These are phyloP conservation scores for Ormosia emarginata DNA, from an alignment of 306 rosid species.

Conservation along the genomic window DNA sequence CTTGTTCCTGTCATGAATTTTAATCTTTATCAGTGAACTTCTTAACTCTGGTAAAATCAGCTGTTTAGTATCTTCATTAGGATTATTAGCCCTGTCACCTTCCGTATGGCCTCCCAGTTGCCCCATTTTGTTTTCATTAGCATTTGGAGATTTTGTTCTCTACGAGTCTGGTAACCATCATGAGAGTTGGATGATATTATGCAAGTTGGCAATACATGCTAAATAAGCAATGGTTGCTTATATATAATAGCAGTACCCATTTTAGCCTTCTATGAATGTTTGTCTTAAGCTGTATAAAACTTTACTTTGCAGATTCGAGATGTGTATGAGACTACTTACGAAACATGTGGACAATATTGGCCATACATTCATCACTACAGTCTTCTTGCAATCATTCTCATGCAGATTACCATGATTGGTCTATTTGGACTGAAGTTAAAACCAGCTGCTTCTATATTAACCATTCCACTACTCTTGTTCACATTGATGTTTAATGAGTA, in stretches of 20 bases:
- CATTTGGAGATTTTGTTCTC: not conserved
- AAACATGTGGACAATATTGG: conserved; percentile 89
- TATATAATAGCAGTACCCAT: not conserved
- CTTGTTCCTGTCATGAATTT: too few species aligned
- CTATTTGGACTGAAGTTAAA: conserved; percentile 75
- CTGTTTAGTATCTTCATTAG: not conserved
- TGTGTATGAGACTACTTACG: conserved; percentile 70
- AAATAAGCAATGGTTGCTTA: not conserved
- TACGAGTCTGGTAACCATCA: not conserved
- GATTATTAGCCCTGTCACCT: not conserved
- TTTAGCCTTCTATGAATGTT: not conserved
- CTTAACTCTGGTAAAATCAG: not conserved
- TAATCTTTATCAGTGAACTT: not conserved
- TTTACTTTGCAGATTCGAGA: conserved; percentile 68
- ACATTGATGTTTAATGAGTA: conserved; percentile 79
- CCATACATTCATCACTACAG: conserved; percentile 79
- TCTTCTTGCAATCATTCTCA: conserved; percentile 63
- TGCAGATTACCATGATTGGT: conserved; percentile 98
- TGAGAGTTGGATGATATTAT: not conserved
- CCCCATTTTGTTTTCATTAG: too few species aligned
- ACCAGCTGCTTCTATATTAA: conserved; percentile 80
- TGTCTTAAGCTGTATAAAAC: not conserved
- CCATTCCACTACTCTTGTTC: conserved; percentile 62
- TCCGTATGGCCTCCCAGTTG: not conserved
- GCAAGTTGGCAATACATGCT: not conserved